Conservation (phyloP, 2,329 filamentous ascomycete species). For the Lachnum nothofagi region DNA sequence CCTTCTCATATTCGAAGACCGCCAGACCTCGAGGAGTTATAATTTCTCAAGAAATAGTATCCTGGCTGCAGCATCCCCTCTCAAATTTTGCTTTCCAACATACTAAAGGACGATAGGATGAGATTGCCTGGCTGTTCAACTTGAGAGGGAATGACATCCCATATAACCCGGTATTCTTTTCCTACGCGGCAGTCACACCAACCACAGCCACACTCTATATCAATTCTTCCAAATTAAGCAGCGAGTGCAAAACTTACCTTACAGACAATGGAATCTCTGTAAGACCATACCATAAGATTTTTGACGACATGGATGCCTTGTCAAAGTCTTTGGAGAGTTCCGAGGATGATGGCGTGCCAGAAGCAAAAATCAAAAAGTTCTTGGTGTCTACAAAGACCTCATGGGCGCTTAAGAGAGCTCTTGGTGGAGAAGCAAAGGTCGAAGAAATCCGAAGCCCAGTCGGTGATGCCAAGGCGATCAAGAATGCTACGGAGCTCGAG, state of each 20-base stretch:
- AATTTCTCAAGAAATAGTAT: no score
- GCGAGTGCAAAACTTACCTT: conserved; percentile 65
- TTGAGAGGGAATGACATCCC: conserved; percentile 90
- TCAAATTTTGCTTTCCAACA: no score
- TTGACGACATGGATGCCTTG: conserved; percentile 68
- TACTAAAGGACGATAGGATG: no score
- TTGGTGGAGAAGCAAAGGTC: conserved; percentile 80
- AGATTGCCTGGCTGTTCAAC: conserved; percentile 96
- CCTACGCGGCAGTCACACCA: conserved; percentile 83
- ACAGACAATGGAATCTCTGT: conserved; percentile 63
- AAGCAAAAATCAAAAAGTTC: conserved; percentile 53
- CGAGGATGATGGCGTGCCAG: conserved; percentile 33
- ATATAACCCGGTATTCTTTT: conserved; percentile 98
- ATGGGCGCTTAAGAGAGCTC: conserved; percentile 81
- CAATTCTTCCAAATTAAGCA: conserved; percentile 69
- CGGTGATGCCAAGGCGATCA: conserved; percentile 86
- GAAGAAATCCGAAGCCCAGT: conserved; percentile 85
- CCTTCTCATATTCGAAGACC: no score
- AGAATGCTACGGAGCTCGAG: conserved; percentile 82
- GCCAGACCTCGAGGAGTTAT: no score
- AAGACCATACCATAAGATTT: conserved; percentile 77
- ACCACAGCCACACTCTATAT: conserved; percentile 75
- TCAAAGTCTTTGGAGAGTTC: conserved; percentile 41
- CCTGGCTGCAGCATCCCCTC: no score
- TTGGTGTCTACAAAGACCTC: conserved; percentile 84